Evolutionary conservation across 305 asterid genomes (phyloP), one percentile per base, ranked within the genome.

Genomic region (Andrographis paniculata): DNA sequence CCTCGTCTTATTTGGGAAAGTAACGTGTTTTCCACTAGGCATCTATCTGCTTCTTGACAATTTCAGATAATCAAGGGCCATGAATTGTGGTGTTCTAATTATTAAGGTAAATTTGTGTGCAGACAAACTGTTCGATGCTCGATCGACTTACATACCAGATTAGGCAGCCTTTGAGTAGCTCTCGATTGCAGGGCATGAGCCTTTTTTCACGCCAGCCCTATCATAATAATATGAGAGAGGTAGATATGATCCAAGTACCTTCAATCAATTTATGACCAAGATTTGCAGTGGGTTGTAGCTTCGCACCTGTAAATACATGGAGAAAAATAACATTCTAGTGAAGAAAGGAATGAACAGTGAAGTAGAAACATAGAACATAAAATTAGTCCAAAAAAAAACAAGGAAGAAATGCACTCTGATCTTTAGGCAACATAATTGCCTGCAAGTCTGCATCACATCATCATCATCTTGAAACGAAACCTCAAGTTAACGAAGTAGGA

Each of bases 261-360:
- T n/a, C n/a, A n/a, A n/a, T n/a, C n/a, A n/a, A n/a, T n/a, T n/a
- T n/a, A n/a, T n/a, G n/a, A n/a, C 81, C 54, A 77, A 52, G 67
- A 89, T 61, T 69, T 84, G 95, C n/a, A 37, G 66, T 53, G 39
- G 80, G 72, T 38, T 79, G 73, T 50, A 68, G 70, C 55, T 89
- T 85, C 14, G 79, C 31, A 36, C 85, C 82, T 9, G 82, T 54
- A 57, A 85, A 80, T 46, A 91, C 95, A 56, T 46, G 48, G 71
- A 80, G 80, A 39, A 85, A 78, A 51, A 82, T 93, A 17, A 82
- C 77, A 36, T 78, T 53, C n/a, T n/a, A n/a, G n/a, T n/a, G n/a
- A n/a, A n/a, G n/a, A n/a, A n/a, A n/a, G n/a, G n/a, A n/a, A n/a
- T n/a, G n/a, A n/a, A n/a, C n/a, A n/a, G n/a, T n/a, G n/a, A n/a